These are phyloP conservation scores for Amyloporia xantha DNA, from an alignment of 768 basidiomycete genomes.

Conservation along the genomic window DNA sequence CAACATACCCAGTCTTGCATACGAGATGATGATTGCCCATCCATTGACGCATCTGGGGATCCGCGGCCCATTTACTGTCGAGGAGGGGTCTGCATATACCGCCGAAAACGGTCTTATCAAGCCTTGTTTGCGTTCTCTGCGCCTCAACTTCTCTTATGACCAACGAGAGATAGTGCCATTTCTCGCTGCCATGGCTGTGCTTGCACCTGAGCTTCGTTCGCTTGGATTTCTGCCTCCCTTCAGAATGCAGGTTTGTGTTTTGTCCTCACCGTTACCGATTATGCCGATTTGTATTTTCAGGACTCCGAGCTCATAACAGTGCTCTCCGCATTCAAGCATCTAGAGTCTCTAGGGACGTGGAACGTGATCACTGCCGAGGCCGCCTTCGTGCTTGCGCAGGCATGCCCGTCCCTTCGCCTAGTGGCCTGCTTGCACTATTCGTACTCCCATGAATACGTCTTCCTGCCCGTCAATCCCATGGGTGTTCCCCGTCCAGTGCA, in stretches of 20 bases:
- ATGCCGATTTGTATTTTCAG: slow-evolving; percentile 1
- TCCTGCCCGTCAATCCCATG: slow-evolving; percentile 15
- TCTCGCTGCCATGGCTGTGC: slow-evolving; percentile 6
- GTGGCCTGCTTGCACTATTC: slow-evolving; percentile 18
- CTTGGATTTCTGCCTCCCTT: slow-evolving; percentile 13
- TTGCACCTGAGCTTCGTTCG: slow-evolving; percentile 11
- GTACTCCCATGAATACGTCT: slow-evolving; percentile 16
- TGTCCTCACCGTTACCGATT: background rate
- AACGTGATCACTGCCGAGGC: slow-evolving; percentile 13
- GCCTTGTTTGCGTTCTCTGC: slow-evolving; percentile 7
- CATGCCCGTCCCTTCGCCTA: slow-evolving; percentile 13
- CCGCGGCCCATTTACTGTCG: slow-evolving; percentile 7
- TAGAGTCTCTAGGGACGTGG: slow-evolving; percentile 11
- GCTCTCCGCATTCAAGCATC: slow-evolving; percentile 13
- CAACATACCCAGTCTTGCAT: slow-evolving; percentile 9
- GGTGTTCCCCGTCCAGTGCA: slow-evolving; percentile 12
- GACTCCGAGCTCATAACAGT: slow-evolving; percentile 10
- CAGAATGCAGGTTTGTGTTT: slow-evolving; percentile 1
- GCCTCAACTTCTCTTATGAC: slow-evolving; percentile 13
- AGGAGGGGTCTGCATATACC: slow-evolving; percentile 6
- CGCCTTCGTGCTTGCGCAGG: slow-evolving; percentile 8
- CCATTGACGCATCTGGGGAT: slow-evolving; percentile 16
- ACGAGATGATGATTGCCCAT: slow-evolving; percentile 6
- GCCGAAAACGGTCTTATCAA: slow-evolving; percentile 1
- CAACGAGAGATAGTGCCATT: slow-evolving; percentile 1